These are phyloP conservation scores for Tulasnella sp. DNA, from an alignment of 768 basidiomycete genomes.

Conservation along the genomic window DNA sequence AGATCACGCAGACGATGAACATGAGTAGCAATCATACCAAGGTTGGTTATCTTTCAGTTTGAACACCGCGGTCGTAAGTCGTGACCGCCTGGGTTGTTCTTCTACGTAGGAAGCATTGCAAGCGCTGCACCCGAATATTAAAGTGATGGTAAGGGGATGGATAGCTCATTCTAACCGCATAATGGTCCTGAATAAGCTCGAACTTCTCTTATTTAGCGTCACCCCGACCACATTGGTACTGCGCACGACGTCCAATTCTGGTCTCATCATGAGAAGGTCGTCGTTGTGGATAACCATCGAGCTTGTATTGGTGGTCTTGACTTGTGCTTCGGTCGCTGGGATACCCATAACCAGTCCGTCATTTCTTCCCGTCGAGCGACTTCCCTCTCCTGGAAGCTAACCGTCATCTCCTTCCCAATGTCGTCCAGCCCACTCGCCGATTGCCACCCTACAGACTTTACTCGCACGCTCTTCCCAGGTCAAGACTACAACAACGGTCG, in stretches of 20 bases:
- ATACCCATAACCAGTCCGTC: constrained; percentile 62
- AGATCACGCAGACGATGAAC: constrained; percentile 87
- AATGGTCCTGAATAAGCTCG: too few relatives aligned
- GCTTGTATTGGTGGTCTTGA: constrained; percentile 92
- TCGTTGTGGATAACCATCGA: constrained; percentile 77
- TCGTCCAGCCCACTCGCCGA: constrained; percentile 80
- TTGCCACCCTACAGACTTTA: constrained; percentile 80
- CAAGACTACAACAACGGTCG: constrained; percentile 92
- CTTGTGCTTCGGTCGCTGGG: constrained; percentile 96
- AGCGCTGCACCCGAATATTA: constrained; percentile 77
- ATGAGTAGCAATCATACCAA: constrained; percentile 86
- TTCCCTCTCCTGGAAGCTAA: neutral
- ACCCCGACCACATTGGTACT: constrained; percentile 82
- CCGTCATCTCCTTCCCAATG: neutral
- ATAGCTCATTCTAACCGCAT: neutral
- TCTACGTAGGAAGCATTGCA: constrained; percentile 53
- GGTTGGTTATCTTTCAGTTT: constrained; percentile 28
- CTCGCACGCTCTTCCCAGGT: constrained; percentile 79
- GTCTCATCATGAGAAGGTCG: constrained; percentile 90
- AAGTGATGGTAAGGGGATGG: constrained; percentile 46
- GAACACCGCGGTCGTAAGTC: neutral
- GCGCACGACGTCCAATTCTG: constrained; percentile 70
- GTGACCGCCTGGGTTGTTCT: neutral
- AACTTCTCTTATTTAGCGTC: constrained; percentile 38
- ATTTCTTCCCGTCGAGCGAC: neutral